Percentiles rank a stretch among this genome's conserved stretches.
Conservation (phyloP, 768 basidiomycete species). For the Lactarius pseudohatsudake region DNA sequence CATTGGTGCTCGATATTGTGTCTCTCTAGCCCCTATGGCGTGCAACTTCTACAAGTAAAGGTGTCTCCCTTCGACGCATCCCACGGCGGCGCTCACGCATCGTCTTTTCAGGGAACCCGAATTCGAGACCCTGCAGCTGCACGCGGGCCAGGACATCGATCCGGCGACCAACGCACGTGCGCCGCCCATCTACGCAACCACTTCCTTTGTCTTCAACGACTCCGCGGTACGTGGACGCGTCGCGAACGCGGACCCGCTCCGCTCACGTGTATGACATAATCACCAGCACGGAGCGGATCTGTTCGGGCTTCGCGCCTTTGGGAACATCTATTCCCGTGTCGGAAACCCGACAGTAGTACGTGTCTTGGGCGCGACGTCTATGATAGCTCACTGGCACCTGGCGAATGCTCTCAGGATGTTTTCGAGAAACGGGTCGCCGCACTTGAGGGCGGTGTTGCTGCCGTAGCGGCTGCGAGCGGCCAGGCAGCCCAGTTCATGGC, state of each 20-base stretch:
- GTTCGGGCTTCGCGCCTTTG: slow-evolving; percentile 59
- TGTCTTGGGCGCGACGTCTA: slow-evolving; percentile 12
- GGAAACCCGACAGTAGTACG: slow-evolving; percentile 65
- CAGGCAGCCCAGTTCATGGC: slow-evolving; percentile 74
- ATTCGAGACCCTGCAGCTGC: slow-evolving; percentile 79
- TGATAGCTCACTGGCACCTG: background rate
- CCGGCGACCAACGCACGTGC: slow-evolving; percentile 69
- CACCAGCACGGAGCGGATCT: slow-evolving; percentile 68
- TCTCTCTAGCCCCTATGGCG: slow-evolving; percentile 1
- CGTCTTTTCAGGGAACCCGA: slow-evolving; percentile 47
- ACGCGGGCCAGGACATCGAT: slow-evolving; percentile 70
- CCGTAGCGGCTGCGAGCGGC: slow-evolving; percentile 71
- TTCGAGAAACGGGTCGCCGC: slow-evolving; percentile 80
- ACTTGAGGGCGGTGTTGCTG: slow-evolving; percentile 77
- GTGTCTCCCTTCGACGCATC: too few species aligned
- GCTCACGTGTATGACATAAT: background rate
- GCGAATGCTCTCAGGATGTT: slow-evolving; percentile 49
- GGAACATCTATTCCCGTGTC: slow-evolving; percentile 67
- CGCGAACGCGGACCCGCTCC: background rate
- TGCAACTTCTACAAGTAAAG: slow-evolving; percentile 13
- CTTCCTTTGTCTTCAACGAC: slow-evolving; percentile 72
- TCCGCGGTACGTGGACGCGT: slow-evolving; percentile 47
- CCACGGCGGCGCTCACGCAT: background rate
- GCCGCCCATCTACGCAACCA: slow-evolving; percentile 73
- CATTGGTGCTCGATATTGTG: background rate